Conservation (phyloP, 2,329 filamentous ascomycete species). For the Cytospora leucostoma region DNA sequence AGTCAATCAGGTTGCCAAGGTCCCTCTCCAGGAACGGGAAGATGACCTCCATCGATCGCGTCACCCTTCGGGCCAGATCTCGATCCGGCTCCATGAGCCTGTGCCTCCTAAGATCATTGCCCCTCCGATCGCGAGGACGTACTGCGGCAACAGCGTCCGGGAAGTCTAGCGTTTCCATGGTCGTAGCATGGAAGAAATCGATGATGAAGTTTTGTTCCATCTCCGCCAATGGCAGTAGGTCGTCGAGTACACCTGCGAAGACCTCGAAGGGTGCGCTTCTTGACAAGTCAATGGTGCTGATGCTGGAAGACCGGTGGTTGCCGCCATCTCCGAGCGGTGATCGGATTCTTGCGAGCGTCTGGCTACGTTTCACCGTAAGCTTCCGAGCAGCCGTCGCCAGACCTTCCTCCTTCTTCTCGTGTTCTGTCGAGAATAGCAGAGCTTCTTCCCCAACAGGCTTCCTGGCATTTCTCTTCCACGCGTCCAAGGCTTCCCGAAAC, state of each 20-base stretch:
- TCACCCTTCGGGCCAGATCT: conserved; percentile 78
- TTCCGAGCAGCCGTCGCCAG: conserved; percentile 79
- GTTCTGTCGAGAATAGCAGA: conserved; percentile 79
- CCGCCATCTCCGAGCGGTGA: conserved; percentile 65
- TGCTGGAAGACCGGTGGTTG: conserved; percentile 59
- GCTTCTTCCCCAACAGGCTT: conserved; percentile 81
- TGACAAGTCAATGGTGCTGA: conserved; percentile 39
- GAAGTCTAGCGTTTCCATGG: conserved; percentile 79
- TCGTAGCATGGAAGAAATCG: conserved; percentile 96
- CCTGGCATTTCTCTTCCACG: conserved; percentile 78
- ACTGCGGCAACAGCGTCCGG: conserved; percentile 71
- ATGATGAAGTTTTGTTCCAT: conserved; percentile 97
- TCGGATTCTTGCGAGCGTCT: conserved; percentile 77
- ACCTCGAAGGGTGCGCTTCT: conserved; percentile 76
- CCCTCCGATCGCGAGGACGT: conserved; percentile 67
- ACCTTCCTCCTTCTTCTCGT: conserved; percentile 80
- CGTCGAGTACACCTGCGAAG: conserved; percentile 77
- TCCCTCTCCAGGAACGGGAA: conserved; percentile 82
- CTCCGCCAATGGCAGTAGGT: conserved; percentile 78
- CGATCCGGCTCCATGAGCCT: conserved; percentile 87
- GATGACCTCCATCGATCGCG: conserved; percentile 85
- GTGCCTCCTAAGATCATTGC: conserved; percentile 71
- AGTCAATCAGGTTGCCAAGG: conserved; percentile 77
- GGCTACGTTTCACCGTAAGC: conserved; percentile 89
- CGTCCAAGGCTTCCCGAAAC: conserved; percentile 73